These are phyloP conservation scores for Talaromyces islandicus DNA, from an alignment of 2,329 filamentous ascomycete genomes.

Conservation along the genomic window DNA sequence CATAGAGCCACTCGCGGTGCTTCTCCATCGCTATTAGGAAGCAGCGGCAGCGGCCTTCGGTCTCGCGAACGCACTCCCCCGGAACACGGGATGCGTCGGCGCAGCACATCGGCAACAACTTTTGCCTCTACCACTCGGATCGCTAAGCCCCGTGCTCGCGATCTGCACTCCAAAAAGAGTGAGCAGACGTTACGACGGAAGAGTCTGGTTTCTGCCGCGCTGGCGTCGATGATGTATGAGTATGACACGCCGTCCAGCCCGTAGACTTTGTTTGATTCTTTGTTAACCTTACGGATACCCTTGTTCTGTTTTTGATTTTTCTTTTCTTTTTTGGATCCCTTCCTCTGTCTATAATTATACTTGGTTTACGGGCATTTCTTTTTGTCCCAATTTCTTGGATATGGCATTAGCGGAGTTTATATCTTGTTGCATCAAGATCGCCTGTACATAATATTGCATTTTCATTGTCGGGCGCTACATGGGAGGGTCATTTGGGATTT, in stretches of 20 bases:
- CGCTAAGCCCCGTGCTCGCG: slow-evolving; percentile 22
- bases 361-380: no score
- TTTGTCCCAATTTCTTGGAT: not conserved
- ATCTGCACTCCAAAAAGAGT: slow-evolving; percentile 21
- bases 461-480: not conserved
- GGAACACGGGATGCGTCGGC: slow-evolving; percentile 5
- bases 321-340: not conserved
- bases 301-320: not conserved
- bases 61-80: slow-evolving; percentile 4
- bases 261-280: not conserved
- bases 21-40: not conserved
- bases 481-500: not conserved
- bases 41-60: not conserved
- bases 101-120: slow-evolving; percentile 10
- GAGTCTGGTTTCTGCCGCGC: slow-evolving; percentile 33
- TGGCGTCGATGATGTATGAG: slow-evolving; percentile 25
- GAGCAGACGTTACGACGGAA: slow-evolving; percentile 31
- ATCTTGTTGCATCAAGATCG: not conserved
- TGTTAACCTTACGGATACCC: not conserved
- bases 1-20: slow-evolving; percentile 13
- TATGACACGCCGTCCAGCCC: slow-evolving; percentile 5
- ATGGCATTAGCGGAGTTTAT: slow-evolving; percentile 7
- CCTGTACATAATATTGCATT: not conserved
- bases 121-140: slow-evolving; percentile 24
- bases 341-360: not conserved